A percentile compares a stretch with the other conserved stretches of the same genome.
Conservation (phyloP, 23 red algal genomes). For the Agarophyton chilense region DNA sequence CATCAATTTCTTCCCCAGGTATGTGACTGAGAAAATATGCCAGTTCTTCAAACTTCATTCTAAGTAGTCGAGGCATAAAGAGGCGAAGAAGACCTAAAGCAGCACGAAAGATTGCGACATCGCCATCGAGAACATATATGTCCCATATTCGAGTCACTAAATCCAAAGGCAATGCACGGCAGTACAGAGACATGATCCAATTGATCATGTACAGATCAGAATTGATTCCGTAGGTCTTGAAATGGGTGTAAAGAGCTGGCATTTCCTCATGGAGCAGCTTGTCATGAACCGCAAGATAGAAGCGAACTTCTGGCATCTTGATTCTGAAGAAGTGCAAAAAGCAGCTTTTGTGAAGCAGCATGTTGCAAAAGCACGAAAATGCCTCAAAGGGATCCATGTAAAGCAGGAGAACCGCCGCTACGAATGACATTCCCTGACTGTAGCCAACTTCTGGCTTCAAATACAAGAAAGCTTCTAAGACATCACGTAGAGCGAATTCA, state of each 20-base stretch:
- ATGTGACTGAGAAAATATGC: conserved; percentile 94
- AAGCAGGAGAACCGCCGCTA: conserved; percentile 91
- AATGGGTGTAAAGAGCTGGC: conserved; percentile 74
- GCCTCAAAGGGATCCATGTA: conserved; percentile 95
- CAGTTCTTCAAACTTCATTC: conserved; percentile 91
- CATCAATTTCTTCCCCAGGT: conserved; percentile 77
- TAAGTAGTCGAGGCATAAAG: conserved; percentile 72
- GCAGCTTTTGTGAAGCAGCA: conserved; percentile 85
- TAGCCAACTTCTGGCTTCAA: conserved; percentile 98
- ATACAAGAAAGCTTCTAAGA: conserved; percentile 93
- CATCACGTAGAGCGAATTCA: conserved; percentile 74
- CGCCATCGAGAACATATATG: conserved; percentile 87
- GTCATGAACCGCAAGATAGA: conserved; percentile 85
- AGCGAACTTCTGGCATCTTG: conserved; percentile 94
- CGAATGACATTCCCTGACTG: conserved; percentile 97
- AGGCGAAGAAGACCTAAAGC: conserved; percentile 88
- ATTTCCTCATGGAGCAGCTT: conserved; percentile 83
- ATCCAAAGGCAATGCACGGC: conserved; percentile 89
- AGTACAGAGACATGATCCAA: conserved; percentile 97
- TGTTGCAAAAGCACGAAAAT: conserved; percentile 94
- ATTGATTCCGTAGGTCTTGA: conserved; percentile 78
- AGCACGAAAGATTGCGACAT: conserved; percentile 92
- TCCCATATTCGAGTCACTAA: conserved; percentile 92
- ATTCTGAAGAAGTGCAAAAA: conserved; percentile 95
- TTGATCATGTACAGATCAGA: conserved; percentile 98